Conservation (phyloP, 1,284 basidiomycete genomes). For the Agaricales sp. region DNA sequence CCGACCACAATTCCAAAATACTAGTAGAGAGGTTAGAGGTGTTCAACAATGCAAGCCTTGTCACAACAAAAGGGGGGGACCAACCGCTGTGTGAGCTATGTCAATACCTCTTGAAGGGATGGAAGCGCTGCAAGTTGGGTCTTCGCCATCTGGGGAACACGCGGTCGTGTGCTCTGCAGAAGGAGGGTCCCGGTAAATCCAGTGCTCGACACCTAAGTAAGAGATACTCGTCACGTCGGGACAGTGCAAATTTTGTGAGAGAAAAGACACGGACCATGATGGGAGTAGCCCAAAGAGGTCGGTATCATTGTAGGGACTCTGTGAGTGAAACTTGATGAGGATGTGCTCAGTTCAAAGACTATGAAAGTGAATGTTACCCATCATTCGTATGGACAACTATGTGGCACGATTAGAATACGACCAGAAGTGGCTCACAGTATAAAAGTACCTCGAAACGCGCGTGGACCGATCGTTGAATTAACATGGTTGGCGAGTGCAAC, state of each 20-base stretch:
- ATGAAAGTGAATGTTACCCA: slow-evolving; percentile 11
- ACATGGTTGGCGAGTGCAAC: slow-evolving; percentile 30
- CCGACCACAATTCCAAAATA: slow-evolving; percentile 1
- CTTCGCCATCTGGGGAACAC: slow-evolving; percentile 29
- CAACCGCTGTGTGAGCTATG: neutral
- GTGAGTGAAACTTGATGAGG: neutral
- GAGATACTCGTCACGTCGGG: too few species aligned
- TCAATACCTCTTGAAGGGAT: neutral
- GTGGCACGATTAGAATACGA: neutral
- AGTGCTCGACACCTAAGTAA: slow-evolving; percentile 28
- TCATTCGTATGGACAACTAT: slow-evolving; percentile 18
- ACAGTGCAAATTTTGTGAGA: too few species aligned
- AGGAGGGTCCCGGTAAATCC: slow-evolving; percentile 26
- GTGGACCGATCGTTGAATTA: slow-evolving; percentile 25
- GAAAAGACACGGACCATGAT: slow-evolving; percentile 24
- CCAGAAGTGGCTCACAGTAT: neutral
- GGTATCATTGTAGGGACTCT: slow-evolving; percentile 38
- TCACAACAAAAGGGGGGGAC: neutral
- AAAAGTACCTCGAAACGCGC: slow-evolving; percentile 21
- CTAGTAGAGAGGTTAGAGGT: neutral
- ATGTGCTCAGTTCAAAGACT: neutral
- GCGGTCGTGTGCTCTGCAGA: slow-evolving; percentile 23
- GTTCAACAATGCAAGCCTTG: neutral
- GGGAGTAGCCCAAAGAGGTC: slow-evolving; percentile 28
- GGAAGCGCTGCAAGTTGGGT: slow-evolving; percentile 18